Percentiles rank a stretch among this genome's conserved stretches.
phyloP scores from a whole-genome alignment of 371 early-diverging fungal species.

The Phascolomyces articulosus region DNA sequence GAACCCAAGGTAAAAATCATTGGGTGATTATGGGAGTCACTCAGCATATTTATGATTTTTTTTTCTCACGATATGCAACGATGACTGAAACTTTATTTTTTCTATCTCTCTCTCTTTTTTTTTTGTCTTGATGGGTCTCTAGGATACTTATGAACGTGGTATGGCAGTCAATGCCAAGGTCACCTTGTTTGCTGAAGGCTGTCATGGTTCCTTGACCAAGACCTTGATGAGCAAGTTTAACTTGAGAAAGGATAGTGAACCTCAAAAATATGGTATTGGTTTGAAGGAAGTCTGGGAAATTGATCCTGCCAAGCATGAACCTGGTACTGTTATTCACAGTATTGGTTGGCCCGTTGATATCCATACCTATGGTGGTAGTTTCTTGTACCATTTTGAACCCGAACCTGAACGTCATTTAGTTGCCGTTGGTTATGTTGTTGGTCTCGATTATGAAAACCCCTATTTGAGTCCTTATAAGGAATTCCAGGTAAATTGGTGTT shows the following conservation, averaged over 20 bases:
- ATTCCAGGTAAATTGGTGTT: slow-evolving; percentile 67
- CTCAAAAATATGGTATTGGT: slow-evolving; percentile 94
- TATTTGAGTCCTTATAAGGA: slow-evolving; percentile 96
- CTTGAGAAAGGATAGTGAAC: slow-evolving; percentile 81
- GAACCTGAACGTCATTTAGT: slow-evolving; percentile 73
- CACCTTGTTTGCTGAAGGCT: slow-evolving; percentile 97
- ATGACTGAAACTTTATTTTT: slow-evolving; percentile 1
- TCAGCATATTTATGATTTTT: background rate
- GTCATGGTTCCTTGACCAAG: slow-evolving; percentile 96
- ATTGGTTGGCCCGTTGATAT: slow-evolving; percentile 94
- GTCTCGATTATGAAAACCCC: slow-evolving; percentile 94
- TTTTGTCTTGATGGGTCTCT: background rate
- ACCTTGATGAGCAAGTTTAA: slow-evolving; percentile 84
- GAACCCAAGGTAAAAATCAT: slow-evolving; percentile 70
- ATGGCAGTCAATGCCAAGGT: slow-evolving; percentile 96
- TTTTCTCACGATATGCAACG: slow-evolving; percentile 12
- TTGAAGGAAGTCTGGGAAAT: slow-evolving; percentile 99
- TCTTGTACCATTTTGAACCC: slow-evolving; percentile 92
- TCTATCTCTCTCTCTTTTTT: too few relatives aligned
- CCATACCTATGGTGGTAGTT: slow-evolving; percentile 93
- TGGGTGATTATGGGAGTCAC: too few relatives aligned
- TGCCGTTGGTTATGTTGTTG: slow-evolving; percentile 90
- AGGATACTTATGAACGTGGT: slow-evolving; percentile 91
- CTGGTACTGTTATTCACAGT: slow-evolving; percentile 88
- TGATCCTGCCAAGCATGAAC: slow-evolving; percentile 82